A percentile compares a stretch with the other conserved stretches of the same genome.
Evolutionary conservation across 768 basidiomycete genomes (phyloP).

Genomic region (Lentinula detonsa): DNA sequence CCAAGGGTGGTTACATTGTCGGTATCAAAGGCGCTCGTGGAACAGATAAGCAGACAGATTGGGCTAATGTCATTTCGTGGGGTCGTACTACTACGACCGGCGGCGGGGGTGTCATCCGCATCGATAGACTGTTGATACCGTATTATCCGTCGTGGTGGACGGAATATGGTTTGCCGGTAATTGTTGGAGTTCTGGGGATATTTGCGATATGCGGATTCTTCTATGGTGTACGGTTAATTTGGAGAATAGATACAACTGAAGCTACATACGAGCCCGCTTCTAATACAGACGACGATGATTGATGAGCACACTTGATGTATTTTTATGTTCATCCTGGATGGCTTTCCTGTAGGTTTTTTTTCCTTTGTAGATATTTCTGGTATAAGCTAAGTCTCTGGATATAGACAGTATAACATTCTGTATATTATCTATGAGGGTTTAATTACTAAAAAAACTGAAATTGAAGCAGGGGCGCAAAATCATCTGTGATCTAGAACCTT

Average conservation of each 20-base stretch:
- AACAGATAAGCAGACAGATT: slow-evolving; percentile 54
- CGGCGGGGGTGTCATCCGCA: slow-evolving; percentile 84
- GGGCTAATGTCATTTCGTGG: slow-evolving; percentile 63
- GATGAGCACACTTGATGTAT: neutral
- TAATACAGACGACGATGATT: slow-evolving; percentile 41
- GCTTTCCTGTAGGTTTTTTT: too few species aligned
- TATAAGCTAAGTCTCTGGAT: too few species aligned
- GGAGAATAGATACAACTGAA: slow-evolving; percentile 72
- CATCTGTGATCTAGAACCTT: too few species aligned
- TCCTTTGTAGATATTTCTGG: too few species aligned
- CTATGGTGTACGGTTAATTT: slow-evolving; percentile 62
- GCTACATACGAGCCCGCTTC: slow-evolving; percentile 85
- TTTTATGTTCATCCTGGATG: too few species aligned
- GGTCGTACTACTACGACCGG: slow-evolving; percentile 70
- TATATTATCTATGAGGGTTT: too few species aligned
- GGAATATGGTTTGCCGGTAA: slow-evolving; percentile 64
- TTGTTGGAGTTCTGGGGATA: slow-evolving; percentile 54
- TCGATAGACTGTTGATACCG: slow-evolving; percentile 79
- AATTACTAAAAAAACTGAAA: too few species aligned
- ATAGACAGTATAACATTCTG: too few species aligned
- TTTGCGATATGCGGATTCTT: slow-evolving; percentile 64
- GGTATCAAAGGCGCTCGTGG: slow-evolving; percentile 72
- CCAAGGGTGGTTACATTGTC: slow-evolving; percentile 49
- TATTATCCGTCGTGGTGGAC: slow-evolving; percentile 86
- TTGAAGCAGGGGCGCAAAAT: too few species aligned